Evolutionary conservation across 1,284 basidiomycete species (phyloP).

Genomic region (Neonothopanus nambi): DNA sequence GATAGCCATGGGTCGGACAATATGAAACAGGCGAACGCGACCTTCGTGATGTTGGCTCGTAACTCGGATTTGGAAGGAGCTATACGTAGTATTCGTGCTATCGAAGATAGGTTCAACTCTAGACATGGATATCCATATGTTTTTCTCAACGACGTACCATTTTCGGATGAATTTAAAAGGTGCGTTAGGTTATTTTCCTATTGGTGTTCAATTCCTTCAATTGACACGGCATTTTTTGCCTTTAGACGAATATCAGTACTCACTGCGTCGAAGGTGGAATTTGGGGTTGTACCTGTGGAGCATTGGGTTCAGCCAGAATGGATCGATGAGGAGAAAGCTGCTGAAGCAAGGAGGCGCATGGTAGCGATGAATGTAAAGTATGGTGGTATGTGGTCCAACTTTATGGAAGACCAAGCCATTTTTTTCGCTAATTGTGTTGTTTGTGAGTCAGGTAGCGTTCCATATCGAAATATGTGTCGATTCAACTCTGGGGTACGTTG

Average conservation of each 20-base stretch:
- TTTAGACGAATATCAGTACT: slow-evolving; percentile 34
- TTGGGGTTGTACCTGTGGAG: slow-evolving; percentile 35
- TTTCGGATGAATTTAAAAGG: slow-evolving; percentile 58
- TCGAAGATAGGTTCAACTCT: slow-evolving; percentile 53
- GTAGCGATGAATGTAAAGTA: slow-evolving; percentile 37
- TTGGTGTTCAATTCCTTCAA: neutral
- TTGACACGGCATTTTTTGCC: neutral
- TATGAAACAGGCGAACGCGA: slow-evolving; percentile 39
- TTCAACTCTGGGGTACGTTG: slow-evolving; percentile 25
- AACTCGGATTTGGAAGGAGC: slow-evolving; percentile 57
- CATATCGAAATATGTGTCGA: slow-evolving; percentile 26
- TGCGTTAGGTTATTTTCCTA: slow-evolving; percentile 17
- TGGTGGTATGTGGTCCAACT: no score
- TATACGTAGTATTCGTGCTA: slow-evolving; percentile 39
- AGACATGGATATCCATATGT: slow-evolving; percentile 59
- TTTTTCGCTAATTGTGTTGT: neutral
- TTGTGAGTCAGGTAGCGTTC: slow-evolving; percentile 23
- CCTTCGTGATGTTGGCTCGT: slow-evolving; percentile 54
- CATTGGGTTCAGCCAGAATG: no score
- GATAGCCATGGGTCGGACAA: neutral
- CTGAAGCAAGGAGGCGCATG: slow-evolving; percentile 51
- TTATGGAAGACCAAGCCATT: no score
- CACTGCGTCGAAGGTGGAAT: slow-evolving; percentile 29
- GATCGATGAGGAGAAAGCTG: slow-evolving; percentile 56
- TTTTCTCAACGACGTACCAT: slow-evolving; percentile 61